Evolutionary conservation across 768 basidiomycete species (phyloP).

Genomic region (Gloeostereum incarnatum): DNA sequence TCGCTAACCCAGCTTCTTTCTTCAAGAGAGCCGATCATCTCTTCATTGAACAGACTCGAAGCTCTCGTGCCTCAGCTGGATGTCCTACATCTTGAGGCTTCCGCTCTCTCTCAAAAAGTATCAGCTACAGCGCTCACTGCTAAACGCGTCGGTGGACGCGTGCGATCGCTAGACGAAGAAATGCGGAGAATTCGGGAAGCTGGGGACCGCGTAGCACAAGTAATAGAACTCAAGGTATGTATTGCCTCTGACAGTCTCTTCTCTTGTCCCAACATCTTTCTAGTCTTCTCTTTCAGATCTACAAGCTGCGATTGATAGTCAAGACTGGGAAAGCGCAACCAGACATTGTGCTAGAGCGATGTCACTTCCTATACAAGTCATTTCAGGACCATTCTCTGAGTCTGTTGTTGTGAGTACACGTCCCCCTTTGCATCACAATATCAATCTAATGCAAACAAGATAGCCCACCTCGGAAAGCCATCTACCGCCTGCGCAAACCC

Average conservation of each 20-base stretch:
- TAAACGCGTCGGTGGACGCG: slow-evolving; percentile 86
- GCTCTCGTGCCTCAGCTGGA: slow-evolving; percentile 55
- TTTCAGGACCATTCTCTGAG: slow-evolving; percentile 80
- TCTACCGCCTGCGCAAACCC: slow-evolving; percentile 75
- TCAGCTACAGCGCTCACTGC: slow-evolving; percentile 70
- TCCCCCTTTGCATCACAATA: slow-evolving; percentile 5
- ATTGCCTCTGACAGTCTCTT: background rate
- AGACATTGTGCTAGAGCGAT: slow-evolving; percentile 88
- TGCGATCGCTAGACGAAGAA: slow-evolving; percentile 84
- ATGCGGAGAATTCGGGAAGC: slow-evolving; percentile 86
- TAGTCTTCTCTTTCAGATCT: slow-evolving; percentile 31
- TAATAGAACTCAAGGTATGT: slow-evolving; percentile 66
- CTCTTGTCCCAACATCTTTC: slow-evolving; percentile 4
- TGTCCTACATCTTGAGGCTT: slow-evolving; percentile 49
- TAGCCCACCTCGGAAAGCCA: slow-evolving; percentile 91
- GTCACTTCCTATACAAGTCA: slow-evolving; percentile 69
- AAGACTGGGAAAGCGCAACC: slow-evolving; percentile 95
- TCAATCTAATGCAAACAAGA: slow-evolving; percentile 7
- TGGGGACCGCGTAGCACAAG: slow-evolving; percentile 84
- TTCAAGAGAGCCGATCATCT: slow-evolving; percentile 53
- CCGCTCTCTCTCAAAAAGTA: slow-evolving; percentile 45
- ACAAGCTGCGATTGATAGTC: slow-evolving; percentile 70
- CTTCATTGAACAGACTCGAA: slow-evolving; percentile 53
- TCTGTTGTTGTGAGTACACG: slow-evolving; percentile 65
- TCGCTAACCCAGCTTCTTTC: slow-evolving; percentile 66